These are phyloP conservation scores for Sarcomyxa edulis DNA, from an alignment of 768 basidiomycete species.

Conservation along the genomic window DNA sequence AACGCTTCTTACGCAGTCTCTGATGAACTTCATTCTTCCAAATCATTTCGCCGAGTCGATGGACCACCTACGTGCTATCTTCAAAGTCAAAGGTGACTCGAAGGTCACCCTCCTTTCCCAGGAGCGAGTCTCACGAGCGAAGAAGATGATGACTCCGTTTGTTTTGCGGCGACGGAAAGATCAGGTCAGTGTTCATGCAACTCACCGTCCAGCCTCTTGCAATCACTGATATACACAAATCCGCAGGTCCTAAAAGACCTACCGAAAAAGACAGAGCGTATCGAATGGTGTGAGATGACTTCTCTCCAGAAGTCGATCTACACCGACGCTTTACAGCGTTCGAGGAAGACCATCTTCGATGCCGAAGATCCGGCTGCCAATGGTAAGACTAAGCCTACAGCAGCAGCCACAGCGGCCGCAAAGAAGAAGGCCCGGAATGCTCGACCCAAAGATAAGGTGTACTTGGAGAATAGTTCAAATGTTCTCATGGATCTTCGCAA, in stretches of 20 bases:
- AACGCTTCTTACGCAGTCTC: slow-evolving; percentile 52
- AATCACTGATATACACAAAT: neutral
- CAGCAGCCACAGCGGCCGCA: too few relatives aligned
- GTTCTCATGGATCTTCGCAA: slow-evolving; percentile 98
- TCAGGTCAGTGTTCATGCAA: slow-evolving; percentile 52
- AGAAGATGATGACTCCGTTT: slow-evolving; percentile 99
- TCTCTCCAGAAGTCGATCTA: slow-evolving; percentile 78
- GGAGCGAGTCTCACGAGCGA: slow-evolving; percentile 90
- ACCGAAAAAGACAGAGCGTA: slow-evolving; percentile 87
- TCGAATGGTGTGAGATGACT: slow-evolving; percentile 96
- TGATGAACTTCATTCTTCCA: slow-evolving; percentile 97
- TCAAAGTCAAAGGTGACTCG: slow-evolving; percentile 94
- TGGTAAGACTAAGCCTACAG: slow-evolving; percentile 18
- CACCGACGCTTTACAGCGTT: slow-evolving; percentile 77
- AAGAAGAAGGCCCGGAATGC: slow-evolving; percentile 44
- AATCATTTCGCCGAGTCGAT: slow-evolving; percentile 78
- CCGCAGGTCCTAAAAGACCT: slow-evolving; percentile 84
- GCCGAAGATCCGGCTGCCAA: slow-evolving; percentile 16
- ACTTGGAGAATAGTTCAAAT: slow-evolving; percentile 81
- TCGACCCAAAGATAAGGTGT: slow-evolving; percentile 57
- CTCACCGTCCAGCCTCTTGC: neutral
- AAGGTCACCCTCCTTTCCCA: slow-evolving; percentile 85
- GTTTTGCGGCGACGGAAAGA: slow-evolving; percentile 96
- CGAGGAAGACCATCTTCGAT: slow-evolving; percentile 74
- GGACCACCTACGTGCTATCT: slow-evolving; percentile 83